phyloP scores from a whole-genome alignment of 2,329 filamentous ascomycete genomes.

The Zasmidium angulare region DNA sequence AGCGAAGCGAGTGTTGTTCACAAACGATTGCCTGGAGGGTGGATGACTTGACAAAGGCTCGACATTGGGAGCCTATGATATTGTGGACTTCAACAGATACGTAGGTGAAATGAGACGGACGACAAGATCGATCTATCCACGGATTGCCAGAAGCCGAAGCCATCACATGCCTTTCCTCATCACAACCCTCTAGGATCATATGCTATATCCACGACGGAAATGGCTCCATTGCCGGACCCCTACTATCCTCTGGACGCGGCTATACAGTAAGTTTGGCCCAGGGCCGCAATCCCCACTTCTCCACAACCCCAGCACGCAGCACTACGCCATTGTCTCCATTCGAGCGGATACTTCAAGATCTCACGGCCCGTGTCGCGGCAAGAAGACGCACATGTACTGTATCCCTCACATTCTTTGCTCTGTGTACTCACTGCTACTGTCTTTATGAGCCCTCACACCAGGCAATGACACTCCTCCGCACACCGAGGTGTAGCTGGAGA shows the following conservation, averaged over 20 bases:
- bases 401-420: background rate
- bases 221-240: background rate
- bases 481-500: conserved; percentile 19
- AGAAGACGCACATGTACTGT: background rate
- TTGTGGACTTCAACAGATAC: background rate
- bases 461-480: background rate
- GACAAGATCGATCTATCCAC: background rate
- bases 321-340: conserved; percentile 1
- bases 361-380: background rate
- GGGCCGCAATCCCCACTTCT: background rate
- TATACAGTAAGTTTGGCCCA: background rate
- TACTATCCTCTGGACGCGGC: background rate
- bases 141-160: background rate
- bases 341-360: background rate
- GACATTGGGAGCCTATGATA: background rate
- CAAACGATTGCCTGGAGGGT: background rate
- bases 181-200: no score
- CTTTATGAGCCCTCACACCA: background rate
- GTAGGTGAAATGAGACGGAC: background rate
- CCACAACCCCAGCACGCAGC: background rate
- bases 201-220: no score
- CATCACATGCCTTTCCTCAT: background rate
- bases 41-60: background rate
- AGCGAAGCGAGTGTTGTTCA: background rate
- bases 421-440: no score